A percentile compares a stretch with the other conserved stretches of the same genome.
These are phyloP conservation scores for Coelastrella sp. DNA, from an alignment of 139 green algal species.

Conservation along the genomic window DNA sequence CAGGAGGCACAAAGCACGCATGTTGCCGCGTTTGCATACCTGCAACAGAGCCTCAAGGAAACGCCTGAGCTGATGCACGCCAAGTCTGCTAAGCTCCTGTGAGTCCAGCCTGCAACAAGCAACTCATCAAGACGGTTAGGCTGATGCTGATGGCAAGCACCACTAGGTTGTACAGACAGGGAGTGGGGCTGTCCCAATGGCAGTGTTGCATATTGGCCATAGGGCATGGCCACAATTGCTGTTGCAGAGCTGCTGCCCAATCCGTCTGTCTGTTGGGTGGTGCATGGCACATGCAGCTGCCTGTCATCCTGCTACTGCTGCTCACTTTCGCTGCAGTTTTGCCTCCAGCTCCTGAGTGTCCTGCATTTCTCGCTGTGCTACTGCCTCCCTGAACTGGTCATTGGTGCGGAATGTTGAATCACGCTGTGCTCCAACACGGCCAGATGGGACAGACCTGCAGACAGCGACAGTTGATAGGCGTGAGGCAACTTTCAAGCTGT, in stretches of 20 bases:
- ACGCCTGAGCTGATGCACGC: conserved; percentile 81
- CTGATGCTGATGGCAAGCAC: too few relatives aligned
- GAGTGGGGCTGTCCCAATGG: too few relatives aligned
- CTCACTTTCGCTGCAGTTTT: conserved; percentile 77
- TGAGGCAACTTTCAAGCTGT: neutral
- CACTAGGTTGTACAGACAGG: too few relatives aligned
- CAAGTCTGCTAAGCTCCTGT: conserved; percentile 83
- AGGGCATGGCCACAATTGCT: too few relatives aligned
- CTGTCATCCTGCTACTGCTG: neutral
- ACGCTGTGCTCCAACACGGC: conserved; percentile 83
- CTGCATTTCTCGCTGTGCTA: conserved; percentile 79
- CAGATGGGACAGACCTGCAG: conserved; percentile 89
- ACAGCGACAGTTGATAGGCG: neutral
- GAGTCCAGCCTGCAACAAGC: conserved; percentile 61
- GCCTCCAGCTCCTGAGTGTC: conserved; percentile 80
- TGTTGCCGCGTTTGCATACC: conserved; percentile 56
- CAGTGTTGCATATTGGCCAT: too few relatives aligned
- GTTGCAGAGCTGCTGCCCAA: too few relatives aligned
- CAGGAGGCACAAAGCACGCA: neutral
- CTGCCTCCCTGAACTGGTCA: conserved; percentile 91
- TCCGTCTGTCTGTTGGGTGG: too few relatives aligned
- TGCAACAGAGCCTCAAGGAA: conserved; percentile 94
- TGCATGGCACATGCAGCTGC: neutral
- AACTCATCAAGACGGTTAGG: neutral
- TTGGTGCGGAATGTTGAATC: conserved; percentile 91